A percentile compares a stretch with the other conserved stretches of the same genome.
Evolutionary conservation across 192 early-diverging fungal genomes (phyloP).

Genomic region (Ambispora gerdemannii): DNA sequence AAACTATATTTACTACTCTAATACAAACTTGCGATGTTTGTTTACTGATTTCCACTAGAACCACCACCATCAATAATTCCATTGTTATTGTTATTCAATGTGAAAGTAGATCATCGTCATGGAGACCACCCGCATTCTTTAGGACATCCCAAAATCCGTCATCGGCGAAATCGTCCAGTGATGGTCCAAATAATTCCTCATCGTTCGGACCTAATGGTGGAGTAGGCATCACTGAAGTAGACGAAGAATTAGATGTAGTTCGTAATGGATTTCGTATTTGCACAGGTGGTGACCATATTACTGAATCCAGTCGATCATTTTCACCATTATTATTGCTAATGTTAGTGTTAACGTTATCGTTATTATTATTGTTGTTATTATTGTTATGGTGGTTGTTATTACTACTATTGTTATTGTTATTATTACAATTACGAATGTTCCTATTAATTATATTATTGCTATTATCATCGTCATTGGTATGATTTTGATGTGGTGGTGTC

Average conservation of each 20-base stretch:
- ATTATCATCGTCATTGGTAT: not conserved
- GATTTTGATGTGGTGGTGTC: conserved; percentile 8
- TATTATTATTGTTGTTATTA: too few species aligned
- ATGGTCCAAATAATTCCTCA: not conserved
- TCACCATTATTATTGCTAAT: not conserved
- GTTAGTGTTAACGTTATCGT: not conserved
- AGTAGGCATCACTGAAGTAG: not conserved
- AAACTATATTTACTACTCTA: too few species aligned
- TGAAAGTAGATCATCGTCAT: too few species aligned
- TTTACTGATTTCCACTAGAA: too few species aligned
- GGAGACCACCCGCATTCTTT: too few species aligned
- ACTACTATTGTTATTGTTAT: not conserved
- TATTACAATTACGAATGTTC: not conserved
- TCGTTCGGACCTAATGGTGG: not conserved
- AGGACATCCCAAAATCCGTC: not conserved
- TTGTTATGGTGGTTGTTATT: too few species aligned
- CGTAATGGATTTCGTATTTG: not conserved
- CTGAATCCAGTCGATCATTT: not conserved
- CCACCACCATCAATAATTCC: too few species aligned
- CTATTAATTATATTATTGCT: not conserved
- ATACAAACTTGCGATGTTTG: too few species aligned
- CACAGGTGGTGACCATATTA: not conserved
- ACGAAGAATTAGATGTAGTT: not conserved
- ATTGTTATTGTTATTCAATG: too few species aligned
- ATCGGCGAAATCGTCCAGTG: not conserved